phyloP scores from a whole-genome alignment of 2,329 filamentous ascomycete genomes.

The Dothidotthia symphoricarpi region DNA sequence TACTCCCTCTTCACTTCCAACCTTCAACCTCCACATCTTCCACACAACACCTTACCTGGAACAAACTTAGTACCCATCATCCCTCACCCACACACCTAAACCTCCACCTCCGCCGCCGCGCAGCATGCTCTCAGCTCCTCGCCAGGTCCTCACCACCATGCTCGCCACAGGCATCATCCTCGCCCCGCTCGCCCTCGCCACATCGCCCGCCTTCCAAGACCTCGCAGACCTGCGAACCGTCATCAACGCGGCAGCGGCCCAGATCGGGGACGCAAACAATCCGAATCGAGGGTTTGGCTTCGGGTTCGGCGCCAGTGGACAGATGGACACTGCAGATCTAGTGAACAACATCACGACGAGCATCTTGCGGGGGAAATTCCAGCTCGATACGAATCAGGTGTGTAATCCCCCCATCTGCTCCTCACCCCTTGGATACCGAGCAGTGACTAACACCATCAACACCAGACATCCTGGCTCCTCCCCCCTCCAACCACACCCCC shows the following conservation, averaged over 20 bases:
- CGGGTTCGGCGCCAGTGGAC: constrained; percentile 10
- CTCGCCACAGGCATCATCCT: constrained; percentile 30
- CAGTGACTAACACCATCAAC: constrained; percentile 1
- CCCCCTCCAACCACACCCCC: constrained; percentile 4
- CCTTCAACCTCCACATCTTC: constrained; percentile 4
- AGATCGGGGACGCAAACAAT: constrained; percentile 29
- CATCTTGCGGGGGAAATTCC: constrained; percentile 31
- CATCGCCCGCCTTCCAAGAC: constrained; percentile 30
- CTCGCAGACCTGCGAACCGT: constrained; percentile 27
- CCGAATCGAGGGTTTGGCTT: constrained; percentile 28
- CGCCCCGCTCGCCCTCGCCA: constrained; percentile 19
- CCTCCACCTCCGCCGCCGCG: constrained; percentile 2
- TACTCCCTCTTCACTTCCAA: background rate
- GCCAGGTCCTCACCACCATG: constrained; percentile 18
- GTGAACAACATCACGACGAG: constrained; percentile 35
- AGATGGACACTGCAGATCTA: constrained; percentile 33
- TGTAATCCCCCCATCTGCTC: background rate
- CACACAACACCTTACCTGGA: constrained; percentile 11
- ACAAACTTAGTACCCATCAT: constrained; percentile 15
- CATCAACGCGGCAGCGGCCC: constrained; percentile 29
- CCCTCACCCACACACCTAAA: constrained; percentile 5
- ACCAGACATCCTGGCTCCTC: constrained; percentile 21
- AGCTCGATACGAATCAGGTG: constrained; percentile 35
- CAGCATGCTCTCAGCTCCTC: constrained; percentile 10
- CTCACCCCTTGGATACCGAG: background rate